These are phyloP conservation scores for Neoscytalidium dimidiatum DNA, from an alignment of 2,329 filamentous ascomycete species.

Conservation along the genomic window DNA sequence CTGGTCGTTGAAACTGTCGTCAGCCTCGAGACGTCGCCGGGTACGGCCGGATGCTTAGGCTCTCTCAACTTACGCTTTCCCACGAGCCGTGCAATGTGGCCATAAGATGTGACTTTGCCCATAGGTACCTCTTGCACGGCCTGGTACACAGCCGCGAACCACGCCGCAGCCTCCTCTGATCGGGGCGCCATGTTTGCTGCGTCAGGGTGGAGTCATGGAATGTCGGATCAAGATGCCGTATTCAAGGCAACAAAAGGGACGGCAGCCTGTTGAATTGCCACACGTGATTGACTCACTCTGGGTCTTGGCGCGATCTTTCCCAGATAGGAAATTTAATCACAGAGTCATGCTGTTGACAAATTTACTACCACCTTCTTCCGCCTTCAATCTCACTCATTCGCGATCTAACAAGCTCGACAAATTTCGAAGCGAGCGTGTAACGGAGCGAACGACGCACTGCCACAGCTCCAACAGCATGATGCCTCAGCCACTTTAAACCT, in stretches of 20 bases:
- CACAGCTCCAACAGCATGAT: neutral
- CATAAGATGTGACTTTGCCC: conserved; percentile 86
- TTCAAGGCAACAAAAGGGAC: neutral
- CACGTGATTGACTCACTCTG: neutral
- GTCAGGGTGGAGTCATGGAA: neutral
- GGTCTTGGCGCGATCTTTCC: neutral
- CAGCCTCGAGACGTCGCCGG: conserved; percentile 12
- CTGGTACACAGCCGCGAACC: conserved; percentile 76
- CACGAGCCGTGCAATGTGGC: conserved; percentile 72
- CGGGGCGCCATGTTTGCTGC: conserved; percentile 58
- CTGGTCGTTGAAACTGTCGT: conserved; percentile 31
- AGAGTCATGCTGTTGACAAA: neutral
- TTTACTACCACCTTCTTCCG: too few relatives aligned
- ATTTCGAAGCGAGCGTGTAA: too few relatives aligned
- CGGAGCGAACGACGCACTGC: too few relatives aligned
- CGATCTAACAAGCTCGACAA: too few relatives aligned
- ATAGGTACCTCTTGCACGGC: conserved; percentile 83
- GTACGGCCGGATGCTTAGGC: neutral
- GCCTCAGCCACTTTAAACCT: conserved; percentile 20
- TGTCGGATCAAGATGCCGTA: neutral
- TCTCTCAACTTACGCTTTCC: conserved; percentile 67
- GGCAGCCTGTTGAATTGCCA: neutral
- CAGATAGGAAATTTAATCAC: neutral
- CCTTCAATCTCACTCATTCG: too few relatives aligned
- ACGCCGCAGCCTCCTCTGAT: conserved; percentile 72